A percentile compares a stretch with the other conserved stretches of the same genome.
Conservation (phyloP, 768 basidiomycete species). For the Saitozyma sp. region DNA sequence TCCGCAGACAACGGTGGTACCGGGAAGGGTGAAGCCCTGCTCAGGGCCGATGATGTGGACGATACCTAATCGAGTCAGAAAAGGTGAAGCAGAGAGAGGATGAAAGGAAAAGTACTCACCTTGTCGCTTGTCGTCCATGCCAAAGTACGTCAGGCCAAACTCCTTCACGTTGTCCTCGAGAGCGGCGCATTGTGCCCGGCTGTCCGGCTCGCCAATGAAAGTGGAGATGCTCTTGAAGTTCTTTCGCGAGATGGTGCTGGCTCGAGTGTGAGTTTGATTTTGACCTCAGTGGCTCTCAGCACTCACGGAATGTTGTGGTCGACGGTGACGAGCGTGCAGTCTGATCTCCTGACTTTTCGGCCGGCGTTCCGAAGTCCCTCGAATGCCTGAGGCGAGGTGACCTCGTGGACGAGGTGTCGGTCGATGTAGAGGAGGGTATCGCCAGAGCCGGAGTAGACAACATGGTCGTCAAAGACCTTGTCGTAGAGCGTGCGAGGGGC, state of each 20-base stretch:
- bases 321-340: slow-evolving; percentile 85
- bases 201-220: slow-evolving; percentile 82
- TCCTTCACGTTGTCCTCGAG: slow-evolving; percentile 87
- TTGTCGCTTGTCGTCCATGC: slow-evolving; percentile 83
- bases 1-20: slow-evolving; percentile 70
- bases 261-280: slow-evolving; percentile 2
- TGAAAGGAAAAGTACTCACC: slow-evolving; percentile 56
- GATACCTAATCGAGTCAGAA: slow-evolving; percentile 60
- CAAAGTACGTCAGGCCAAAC: slow-evolving; percentile 89
- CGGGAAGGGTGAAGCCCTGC: slow-evolving; percentile 77
- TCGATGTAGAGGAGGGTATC: slow-evolving; percentile 56
- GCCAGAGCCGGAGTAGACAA: slow-evolving; percentile 64
- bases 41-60: slow-evolving; percentile 91
- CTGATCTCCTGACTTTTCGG: slow-evolving; percentile 75
- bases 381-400: slow-evolving; percentile 90
- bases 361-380: slow-evolving; percentile 78
- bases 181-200: slow-evolving; percentile 76
- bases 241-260: slow-evolving; percentile 71
- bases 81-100: not conserved
- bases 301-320: slow-evolving; percentile 86
- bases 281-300: not conserved
- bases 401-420: slow-evolving; percentile 76
- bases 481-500: slow-evolving; percentile 89
- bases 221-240: slow-evolving; percentile 68
- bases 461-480: slow-evolving; percentile 97